phyloP scores from a whole-genome alignment of 176 grass and related monocot species.

The Calamus simplicifolius region DNA sequence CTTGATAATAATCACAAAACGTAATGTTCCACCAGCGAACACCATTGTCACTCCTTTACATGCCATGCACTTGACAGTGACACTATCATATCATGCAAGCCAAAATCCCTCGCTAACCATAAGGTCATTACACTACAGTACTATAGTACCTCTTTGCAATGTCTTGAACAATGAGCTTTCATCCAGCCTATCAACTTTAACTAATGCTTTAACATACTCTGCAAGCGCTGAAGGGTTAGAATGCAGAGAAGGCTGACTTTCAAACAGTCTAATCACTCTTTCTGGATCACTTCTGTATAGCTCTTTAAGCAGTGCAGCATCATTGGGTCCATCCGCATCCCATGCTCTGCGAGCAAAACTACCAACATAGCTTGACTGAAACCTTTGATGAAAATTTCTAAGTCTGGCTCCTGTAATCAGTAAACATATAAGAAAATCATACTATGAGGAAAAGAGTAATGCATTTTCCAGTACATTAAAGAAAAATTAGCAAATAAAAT shows the following conservation, averaged over 20 bases:
- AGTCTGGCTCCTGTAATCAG: constrained; percentile 36
- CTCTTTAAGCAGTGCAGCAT: constrained; percentile 56
- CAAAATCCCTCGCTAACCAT: background rate
- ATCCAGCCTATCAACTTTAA: constrained; percentile 67
- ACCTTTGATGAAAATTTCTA: constrained; percentile 51
- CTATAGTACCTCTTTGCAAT: constrained; percentile 70
- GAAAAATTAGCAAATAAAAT: too few relatives aligned
- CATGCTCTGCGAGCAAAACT: constrained; percentile 51
- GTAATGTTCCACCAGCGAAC: too few relatives aligned
- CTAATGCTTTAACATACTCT: constrained; percentile 82
- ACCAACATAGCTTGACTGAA: constrained; percentile 70
- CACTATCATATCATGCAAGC: background rate
- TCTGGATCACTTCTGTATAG: constrained; percentile 73
- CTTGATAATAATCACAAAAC: too few relatives aligned
- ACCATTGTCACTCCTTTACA: too few relatives aligned
- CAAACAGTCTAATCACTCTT: constrained; percentile 76
- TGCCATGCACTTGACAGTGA: background rate
- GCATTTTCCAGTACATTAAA: too few relatives aligned
- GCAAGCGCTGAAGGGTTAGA: constrained; percentile 71
- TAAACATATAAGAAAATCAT: background rate
- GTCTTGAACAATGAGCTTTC: constrained; percentile 63
- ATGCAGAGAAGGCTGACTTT: constrained; percentile 70
- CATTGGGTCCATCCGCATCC: constrained; percentile 38
- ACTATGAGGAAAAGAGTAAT: too few relatives aligned
- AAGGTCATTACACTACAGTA: too few relatives aligned